Conservation (phyloP, 2,329 filamentous ascomycete species). For the Aquanectria penicillioides region DNA sequence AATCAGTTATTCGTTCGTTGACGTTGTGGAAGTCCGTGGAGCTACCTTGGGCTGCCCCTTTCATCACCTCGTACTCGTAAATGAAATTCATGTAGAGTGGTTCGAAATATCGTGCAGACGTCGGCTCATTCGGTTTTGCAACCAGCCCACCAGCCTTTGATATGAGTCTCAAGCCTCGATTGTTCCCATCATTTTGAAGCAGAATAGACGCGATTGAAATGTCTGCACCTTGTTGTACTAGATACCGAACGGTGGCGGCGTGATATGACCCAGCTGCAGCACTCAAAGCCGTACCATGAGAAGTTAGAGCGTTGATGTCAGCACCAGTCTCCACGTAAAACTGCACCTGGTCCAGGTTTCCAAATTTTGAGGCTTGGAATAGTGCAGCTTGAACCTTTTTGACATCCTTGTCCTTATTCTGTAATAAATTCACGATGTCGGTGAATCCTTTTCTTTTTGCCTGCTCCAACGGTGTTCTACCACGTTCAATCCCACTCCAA, state of each 20-base stretch:
- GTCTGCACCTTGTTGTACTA: background rate
- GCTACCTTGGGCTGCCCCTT: background rate
- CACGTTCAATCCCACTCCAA: background rate
- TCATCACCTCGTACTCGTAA: background rate
- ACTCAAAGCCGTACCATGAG: background rate
- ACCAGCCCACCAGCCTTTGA: background rate
- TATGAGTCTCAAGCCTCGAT: background rate
- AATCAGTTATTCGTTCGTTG: background rate
- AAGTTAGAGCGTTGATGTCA: background rate
- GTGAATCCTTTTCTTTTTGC: background rate
- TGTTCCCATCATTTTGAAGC: background rate
- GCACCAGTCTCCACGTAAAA: background rate
- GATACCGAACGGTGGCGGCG: too few species aligned
- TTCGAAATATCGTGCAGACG: background rate
- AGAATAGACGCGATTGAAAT: background rate
- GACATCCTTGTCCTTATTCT: background rate
- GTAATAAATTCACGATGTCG: background rate
- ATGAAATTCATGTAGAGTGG: background rate
- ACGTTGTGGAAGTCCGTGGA: background rate
- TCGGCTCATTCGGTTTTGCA: background rate
- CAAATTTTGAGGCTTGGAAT: background rate
- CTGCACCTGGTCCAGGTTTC: background rate
- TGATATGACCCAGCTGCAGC: background rate
- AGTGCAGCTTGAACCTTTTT: background rate
- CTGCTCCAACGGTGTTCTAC: background rate